Percentiles rank a stretch among this genome's conserved stretches.
Conservation (phyloP, 2,329 filamentous ascomycete species). For the Blastomyces parvus region DNA sequence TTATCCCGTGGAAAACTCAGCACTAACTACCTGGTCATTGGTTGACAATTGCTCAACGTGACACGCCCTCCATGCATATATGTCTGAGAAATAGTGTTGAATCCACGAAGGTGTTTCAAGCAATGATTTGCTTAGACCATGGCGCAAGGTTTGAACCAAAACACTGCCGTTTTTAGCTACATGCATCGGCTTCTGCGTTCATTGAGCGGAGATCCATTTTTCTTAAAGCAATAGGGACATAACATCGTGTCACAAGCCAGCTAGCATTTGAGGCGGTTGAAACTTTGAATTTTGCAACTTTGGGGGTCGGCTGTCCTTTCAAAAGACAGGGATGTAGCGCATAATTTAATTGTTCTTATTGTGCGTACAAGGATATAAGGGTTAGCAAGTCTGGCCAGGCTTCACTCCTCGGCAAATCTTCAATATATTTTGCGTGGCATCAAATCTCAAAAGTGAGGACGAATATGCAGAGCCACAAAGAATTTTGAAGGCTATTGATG, state of each 20-base stretch:
- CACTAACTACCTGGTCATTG: not conserved
- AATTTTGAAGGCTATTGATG: not conserved
- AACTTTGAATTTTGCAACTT: not conserved
- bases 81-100: not conserved
- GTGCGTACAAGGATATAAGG: not conserved
- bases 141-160: not conserved
- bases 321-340: not conserved
- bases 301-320: not conserved
- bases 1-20: not conserved
- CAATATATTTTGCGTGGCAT: not conserved
- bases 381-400: not conserved
- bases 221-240: no score
- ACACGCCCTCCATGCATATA: no score
- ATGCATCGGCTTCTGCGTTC: not conserved
- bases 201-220: not conserved
- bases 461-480: no score
- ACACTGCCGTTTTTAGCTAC: not conserved
- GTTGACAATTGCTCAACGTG: not conserved
- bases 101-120: not conserved
- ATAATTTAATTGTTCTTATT: not conserved
- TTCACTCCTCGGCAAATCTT: not conserved
- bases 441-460: not conserved
- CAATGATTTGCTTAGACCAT: no score
- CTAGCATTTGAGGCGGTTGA: not conserved
- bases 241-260: not conserved